Evolutionary conservation across 768 basidiomycete species (phyloP), one percentile per base, ranked within the genome.

Genomic region (Collybiopsis luxurians): DNA sequence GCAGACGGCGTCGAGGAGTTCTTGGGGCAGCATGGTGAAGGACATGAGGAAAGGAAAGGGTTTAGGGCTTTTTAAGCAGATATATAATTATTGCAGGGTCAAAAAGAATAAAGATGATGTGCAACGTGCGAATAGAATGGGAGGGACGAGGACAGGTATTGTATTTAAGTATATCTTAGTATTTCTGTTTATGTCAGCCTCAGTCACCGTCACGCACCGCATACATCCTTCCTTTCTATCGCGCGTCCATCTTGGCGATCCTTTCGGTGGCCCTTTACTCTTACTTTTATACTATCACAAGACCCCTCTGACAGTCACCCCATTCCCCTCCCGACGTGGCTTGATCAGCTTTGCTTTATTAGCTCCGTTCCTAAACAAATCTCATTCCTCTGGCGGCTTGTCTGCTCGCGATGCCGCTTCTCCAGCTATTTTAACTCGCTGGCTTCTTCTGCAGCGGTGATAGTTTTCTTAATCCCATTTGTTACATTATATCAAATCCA

Each of bases 381-480:
- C 90, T 1, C 90, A 92, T 68, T 70, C 69, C 31, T 89, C 87
- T 64, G 84, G 79, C 31, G 72, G 83, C 7, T 75, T 94, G 56
- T 73, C 78, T 57, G 63, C 75, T 31, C 63, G 67, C 26, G 75
- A 85, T 66, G 80, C 73, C 51, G 89, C 85, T 60, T 61, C 71
- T 17, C 66, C 65, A 59, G 91, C 95, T 59, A 79, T 88, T 58
- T 75, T 98, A 34, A 78, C 87, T 23, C 95, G 95, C 36, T 92
- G 89, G 87, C 75, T 96, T 57, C 84, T 89, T 62, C 81, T 86
- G 54, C 87, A 87, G 73, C 83, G 93, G 91, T 93, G 73, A 73
- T 80, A 75, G 58, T 62, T 68, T 63, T 53, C 63, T 64, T 17
- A 57, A 61, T 67, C 67, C 70, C 69, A 67, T 72, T 67, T 65